Base-by-base conservation (phyloP, 2,329 filamentous ascomycete genomes). In the Aciculosporium take region DNA sequence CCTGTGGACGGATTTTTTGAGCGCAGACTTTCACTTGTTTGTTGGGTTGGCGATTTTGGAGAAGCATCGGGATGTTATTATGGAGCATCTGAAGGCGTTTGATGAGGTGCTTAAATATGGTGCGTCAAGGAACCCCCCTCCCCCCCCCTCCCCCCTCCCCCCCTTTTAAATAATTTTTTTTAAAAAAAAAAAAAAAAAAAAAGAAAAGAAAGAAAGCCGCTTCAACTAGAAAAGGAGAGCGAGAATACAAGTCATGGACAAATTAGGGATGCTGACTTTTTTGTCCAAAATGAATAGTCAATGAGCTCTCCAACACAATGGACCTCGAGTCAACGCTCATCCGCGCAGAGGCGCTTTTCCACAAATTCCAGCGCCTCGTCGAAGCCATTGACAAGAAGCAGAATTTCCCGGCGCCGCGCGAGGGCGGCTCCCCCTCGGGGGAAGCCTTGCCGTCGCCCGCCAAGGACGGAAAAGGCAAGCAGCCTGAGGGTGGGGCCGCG, bases 21-120 rank as follows among this genome's bases (percentile, higher is more conserved):
- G 76, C 54, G 84, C 84, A 51, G 87, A 84, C 56, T 98, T 96
- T 63, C 91, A 96, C 56, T 68, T 98, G 12, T 98, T 98, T 56
- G 72, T 98, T 46, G 91, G 93, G 0, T 64, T 98, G 32, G 89
- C 91, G 0, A 94, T 98, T 30, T 62, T 98, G 20, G 91, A 98
- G 61, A 94, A 93, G 63, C 91, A 96, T 54, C 70, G 89, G n/a
- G 82, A 89, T 55, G 83, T 96, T 10, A 96, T 98, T 47, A 94
- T 98, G 81, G 77, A 82, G 42, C 91, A 98, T 61, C 66, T 98
- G 21, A 76, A 86, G 56, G 84, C 89, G 52, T 98, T 98, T 63
- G 91, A 98, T 49, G 93, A 98, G 61, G 86, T 98, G 25, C 66
- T 98, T 23, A 98, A 98, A 68, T 98, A 96, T 56, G 72, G 84